Base-by-base conservation (phyloP, 2,329 filamentous ascomycete species). In the Didymellaceae sp. region DNA sequence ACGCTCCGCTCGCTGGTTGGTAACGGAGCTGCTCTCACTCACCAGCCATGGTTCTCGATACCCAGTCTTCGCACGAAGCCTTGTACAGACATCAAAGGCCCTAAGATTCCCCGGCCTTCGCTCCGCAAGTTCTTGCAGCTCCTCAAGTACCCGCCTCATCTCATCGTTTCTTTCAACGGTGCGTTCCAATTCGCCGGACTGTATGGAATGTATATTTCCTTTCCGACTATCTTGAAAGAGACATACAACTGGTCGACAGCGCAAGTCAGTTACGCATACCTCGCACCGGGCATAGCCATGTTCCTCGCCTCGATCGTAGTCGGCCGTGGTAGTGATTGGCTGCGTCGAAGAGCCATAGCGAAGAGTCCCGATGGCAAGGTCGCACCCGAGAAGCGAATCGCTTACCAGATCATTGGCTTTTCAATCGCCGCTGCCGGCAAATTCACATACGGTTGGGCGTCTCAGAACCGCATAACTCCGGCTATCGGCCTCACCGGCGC, bases 1-100 rank as follows among this genome's bases (percentile, higher is more conserved):
- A 80, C 78, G 2, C 65, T 80, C 7, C 73, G 77, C 20, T 68
- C 71, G 5, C 61, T 75, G 2, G 78, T 78, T 2, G 78, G 78
- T 4, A 77, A 78, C 45, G 77, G 76, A 13, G 55, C 60, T 13
- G 45, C 68, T 9, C 51, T 63, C n/a, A 56, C 60, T 18, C 46
- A 58, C 25, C 61, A 65, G 32, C 60, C 61, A 11, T 68, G 63
- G 62, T 45, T 68, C 24, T 56, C 55, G n/a, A 54, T 66, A 24
- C 65, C 65, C 22, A 66, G 53, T 14, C 43, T 67, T 14, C 59
- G 62, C 10, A 64, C 63, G 6, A 59, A 65, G 31, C 57, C 57
- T n/a, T 51, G 45, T 13, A 53, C 54, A 6, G 53, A 61, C 17
- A 40, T 37, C 6, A 59, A 61, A 32, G 55, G 57, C 6, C 57